A percentile compares a stretch with the other conserved stretches of the same genome.
Conservation (phyloP, 1,284 basidiomycete species). For the Heterobasidion parviporum region DNA sequence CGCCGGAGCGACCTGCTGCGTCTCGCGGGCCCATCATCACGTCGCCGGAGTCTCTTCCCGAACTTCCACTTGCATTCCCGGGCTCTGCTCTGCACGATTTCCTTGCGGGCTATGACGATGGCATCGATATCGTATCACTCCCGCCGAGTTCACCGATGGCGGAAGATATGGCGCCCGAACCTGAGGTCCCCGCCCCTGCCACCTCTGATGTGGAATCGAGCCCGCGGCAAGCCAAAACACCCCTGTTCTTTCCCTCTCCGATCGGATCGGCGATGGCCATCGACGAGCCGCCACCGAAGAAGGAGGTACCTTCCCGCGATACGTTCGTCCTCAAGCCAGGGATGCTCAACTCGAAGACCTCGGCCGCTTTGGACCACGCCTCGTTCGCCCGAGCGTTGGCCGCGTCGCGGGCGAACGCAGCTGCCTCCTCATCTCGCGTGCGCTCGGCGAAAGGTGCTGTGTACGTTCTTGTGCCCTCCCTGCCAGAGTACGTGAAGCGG, state of each 20-base stretch:
- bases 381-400: neutral
- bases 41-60: neutral
- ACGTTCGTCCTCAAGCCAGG: neutral
- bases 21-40: neutral
- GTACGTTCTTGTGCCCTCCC: constrained; percentile 13
- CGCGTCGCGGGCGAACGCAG: neutral
- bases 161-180: neutral
- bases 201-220: neutral
- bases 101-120: neutral
- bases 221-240: neutral
- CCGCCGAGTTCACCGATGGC: neutral
- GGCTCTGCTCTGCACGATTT: neutral
- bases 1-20: neutral
- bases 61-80: neutral
- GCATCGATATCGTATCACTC: neutral
- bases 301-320: neutral
- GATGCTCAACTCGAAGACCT: neutral
- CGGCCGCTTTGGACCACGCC: neutral
- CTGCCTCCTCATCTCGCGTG: neutral
- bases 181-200: neutral
- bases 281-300: neutral
- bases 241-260: neutral
- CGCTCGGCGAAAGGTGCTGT: neutral
- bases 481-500: constrained; percentile 19
- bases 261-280: neutral